phyloP scores from a whole-genome alignment of 1,139 yeast genomes.

The Arxiozyma bovina region DNA sequence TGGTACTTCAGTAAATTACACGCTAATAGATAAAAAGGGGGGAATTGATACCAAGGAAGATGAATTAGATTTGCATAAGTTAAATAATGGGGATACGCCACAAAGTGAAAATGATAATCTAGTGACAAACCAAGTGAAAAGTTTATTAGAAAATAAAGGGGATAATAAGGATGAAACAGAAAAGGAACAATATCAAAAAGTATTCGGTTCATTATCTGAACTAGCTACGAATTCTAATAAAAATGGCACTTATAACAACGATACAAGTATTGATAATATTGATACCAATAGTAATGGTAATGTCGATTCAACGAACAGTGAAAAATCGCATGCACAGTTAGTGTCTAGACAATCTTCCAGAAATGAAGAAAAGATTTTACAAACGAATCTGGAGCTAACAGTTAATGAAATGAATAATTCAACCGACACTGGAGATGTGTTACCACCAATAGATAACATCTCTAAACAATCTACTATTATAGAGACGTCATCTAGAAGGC shows the following conservation, averaged over 20 bases:
- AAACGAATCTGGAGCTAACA: background rate
- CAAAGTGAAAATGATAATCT: background rate
- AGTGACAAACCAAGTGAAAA: background rate
- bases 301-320: background rate
- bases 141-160: too few relatives aligned
- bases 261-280: background rate
- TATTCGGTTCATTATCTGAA: background rate
- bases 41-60: background rate
- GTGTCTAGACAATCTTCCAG: constrained; percentile 3
- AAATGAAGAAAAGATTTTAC: background rate
- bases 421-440: background rate
- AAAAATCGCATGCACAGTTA: background rate
- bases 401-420: background rate
- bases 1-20: background rate
- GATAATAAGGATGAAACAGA: background rate
- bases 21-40: background rate
- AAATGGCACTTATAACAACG: background rate
- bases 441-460: background rate
- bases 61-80: background rate
- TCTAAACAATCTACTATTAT: background rate
- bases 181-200: background rate
- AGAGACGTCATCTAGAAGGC: constrained; percentile 14
- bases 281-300: background rate
- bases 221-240: background rate
- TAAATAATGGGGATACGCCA: too few relatives aligned